Conservation (phyloP, 768 basidiomycete genomes). For the Calocera viscosa region DNA sequence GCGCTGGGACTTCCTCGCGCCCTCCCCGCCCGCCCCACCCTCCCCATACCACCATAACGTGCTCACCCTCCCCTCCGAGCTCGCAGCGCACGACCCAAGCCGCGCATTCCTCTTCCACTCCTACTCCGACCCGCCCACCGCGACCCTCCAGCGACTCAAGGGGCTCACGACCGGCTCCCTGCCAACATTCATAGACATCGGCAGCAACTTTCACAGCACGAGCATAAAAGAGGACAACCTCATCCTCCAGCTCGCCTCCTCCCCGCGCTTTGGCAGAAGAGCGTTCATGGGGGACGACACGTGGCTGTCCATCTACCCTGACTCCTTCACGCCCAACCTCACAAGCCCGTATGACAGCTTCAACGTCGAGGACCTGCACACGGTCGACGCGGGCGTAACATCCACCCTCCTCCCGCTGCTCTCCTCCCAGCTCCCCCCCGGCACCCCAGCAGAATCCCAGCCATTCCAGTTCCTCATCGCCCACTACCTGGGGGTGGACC, state of each 20-base stretch:
- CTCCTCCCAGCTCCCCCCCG: slow-evolving; percentile 10
- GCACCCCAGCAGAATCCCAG: slow-evolving; percentile 29
- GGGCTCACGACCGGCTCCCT: slow-evolving; percentile 89
- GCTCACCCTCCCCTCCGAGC: slow-evolving; percentile 61
- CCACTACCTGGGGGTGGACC: slow-evolving; percentile 92
- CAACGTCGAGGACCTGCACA: slow-evolving; percentile 95
- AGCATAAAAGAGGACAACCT: slow-evolving; percentile 81
- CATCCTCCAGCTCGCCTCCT: slow-evolving; percentile 50
- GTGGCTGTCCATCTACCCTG: slow-evolving; percentile 82
- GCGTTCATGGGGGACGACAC: slow-evolving; percentile 97
- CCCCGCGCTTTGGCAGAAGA: slow-evolving; percentile 43
- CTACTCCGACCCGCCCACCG: slow-evolving; percentile 87
- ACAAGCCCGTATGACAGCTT: slow-evolving; percentile 87
- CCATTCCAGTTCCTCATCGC: slow-evolving; percentile 83
- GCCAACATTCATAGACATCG: slow-evolving; percentile 91
- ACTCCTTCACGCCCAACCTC: slow-evolving; percentile 56
- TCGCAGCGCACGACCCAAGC: slow-evolving; percentile 49
- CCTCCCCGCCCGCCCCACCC: slow-evolving; percentile 41
- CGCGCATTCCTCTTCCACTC: slow-evolving; percentile 81
- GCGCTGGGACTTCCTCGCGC: slow-evolving; percentile 84
- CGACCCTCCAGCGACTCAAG: slow-evolving; percentile 90
- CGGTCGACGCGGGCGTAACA: slow-evolving; percentile 86
- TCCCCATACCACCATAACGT: slow-evolving; percentile 72
- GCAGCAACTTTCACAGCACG: slow-evolving; percentile 80
- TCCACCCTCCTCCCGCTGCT: slow-evolving; percentile 72